phyloP scores from a whole-genome alignment of 352 stramenopile genomes.

The Aphanomyces euteiches region DNA sequence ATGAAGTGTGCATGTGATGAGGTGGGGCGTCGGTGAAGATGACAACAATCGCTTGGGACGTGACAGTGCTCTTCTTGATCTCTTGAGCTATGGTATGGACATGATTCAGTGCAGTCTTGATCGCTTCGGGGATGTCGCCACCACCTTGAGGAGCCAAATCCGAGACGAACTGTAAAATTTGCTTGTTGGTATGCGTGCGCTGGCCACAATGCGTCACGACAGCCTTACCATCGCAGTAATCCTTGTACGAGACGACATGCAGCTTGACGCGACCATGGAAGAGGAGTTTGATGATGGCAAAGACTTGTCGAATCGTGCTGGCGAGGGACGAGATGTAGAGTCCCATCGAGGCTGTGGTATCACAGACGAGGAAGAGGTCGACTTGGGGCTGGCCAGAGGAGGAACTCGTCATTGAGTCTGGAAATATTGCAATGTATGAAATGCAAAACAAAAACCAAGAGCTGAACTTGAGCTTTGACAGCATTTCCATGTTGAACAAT shows the following conservation, averaged over 20 bases:
- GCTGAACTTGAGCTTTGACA: no score
- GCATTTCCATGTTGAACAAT: no score
- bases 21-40: slow-evolving; percentile 29
- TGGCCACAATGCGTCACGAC: slow-evolving; percentile 19
- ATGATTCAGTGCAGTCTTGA: slow-evolving; percentile 25
- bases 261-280: slow-evolving; percentile 26
- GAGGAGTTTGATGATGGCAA: slow-evolving; percentile 27
- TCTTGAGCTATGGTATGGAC: not conserved
- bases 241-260: slow-evolving; percentile 28
- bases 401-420: not conserved
- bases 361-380: slow-evolving; percentile 28
- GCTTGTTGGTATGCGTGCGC: slow-evolving; percentile 26
- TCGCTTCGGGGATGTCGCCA: slow-evolving; percentile 25
- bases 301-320: slow-evolving; percentile 22
- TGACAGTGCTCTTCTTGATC: not conserved
- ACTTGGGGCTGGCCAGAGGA: not conserved
- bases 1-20: slow-evolving; percentile 17
- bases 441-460: no score
- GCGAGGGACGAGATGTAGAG: slow-evolving; percentile 20
- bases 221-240: slow-evolving; percentile 20
- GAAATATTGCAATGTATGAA: not conserved
- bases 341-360: slow-evolving; percentile 27
- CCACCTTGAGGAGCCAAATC: slow-evolving; percentile 11
- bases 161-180: slow-evolving; percentile 20
- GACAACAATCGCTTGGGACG: slow-evolving; percentile 6